A percentile compares a stretch with the other conserved stretches of the same genome.
These are phyloP conservation scores for Botrytis pseudocinerea DNA, from an alignment of 2,329 filamentous ascomycete species.

Conservation along the genomic window DNA sequence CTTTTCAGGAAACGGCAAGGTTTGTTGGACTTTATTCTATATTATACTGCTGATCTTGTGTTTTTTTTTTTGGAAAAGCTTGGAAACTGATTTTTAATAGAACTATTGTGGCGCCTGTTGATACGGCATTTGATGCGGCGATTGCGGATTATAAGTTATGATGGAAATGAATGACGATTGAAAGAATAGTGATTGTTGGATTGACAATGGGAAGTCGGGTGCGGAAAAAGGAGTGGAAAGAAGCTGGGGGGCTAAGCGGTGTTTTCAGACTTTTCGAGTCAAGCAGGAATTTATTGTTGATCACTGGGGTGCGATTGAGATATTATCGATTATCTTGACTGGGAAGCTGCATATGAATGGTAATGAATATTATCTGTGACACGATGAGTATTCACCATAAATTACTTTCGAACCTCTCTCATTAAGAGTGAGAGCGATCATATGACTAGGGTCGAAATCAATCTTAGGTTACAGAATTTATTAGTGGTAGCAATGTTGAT, in stretches of 20 bases:
- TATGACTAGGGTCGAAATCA: background rate
- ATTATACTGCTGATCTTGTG: fast-evolving
- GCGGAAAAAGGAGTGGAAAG: background rate
- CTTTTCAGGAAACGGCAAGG: conserved; percentile 27
- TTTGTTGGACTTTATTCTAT: background rate
- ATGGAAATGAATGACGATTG: background rate
- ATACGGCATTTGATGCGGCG: conserved; percentile 56
- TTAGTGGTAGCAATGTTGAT: background rate
- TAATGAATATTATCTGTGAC: background rate
- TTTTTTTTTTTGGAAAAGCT: fast-evolving
- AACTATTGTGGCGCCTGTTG: conserved; percentile 44
- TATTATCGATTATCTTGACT: background rate
- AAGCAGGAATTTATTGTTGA: background rate
- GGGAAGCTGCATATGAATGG: background rate
- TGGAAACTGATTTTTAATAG: background rate
- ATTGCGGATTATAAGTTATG: conserved; percentile 40
- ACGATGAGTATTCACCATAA: background rate
- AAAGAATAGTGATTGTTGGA: background rate
- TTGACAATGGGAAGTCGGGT: background rate
- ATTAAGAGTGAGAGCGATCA: background rate
- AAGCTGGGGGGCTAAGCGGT: background rate
- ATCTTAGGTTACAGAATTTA: background rate
- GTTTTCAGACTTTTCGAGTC: background rate
- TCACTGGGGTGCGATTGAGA: background rate
- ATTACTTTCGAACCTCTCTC: background rate